phyloP scores from a whole-genome alignment of 768 basidiomycete genomes.

The Lepiota venenata region DNA sequence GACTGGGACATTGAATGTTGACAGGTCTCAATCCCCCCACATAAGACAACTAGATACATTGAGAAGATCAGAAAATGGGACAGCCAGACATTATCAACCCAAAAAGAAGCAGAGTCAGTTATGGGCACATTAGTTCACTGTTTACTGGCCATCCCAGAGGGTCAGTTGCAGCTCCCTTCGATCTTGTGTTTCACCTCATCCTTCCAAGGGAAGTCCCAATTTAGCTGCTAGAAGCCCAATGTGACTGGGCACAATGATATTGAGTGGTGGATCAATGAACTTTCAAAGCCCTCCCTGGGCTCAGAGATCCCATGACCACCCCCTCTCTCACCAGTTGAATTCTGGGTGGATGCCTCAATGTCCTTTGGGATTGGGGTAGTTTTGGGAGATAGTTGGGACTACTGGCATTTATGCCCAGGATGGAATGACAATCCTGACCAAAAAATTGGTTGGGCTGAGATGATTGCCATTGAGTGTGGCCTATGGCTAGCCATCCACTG shows the following conservation, averaged over 20 bases:
- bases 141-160: constrained; percentile 24
- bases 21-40: constrained; percentile 25
- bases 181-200: constrained; percentile 24
- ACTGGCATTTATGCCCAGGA: constrained; percentile 16
- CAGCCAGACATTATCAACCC: constrained; percentile 2
- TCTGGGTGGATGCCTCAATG: too few relatives aligned
- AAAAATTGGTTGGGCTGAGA: constrained; percentile 25
- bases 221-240: constrained; percentile 14
- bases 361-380: constrained; percentile 37
- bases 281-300: constrained; percentile 9
- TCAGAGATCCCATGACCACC: constrained; percentile 9
- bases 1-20: constrained; percentile 27
- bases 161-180: constrained; percentile 25
- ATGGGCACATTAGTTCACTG: constrained; percentile 35
- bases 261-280: constrained; percentile 26
- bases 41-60: constrained; percentile 28
- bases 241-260: constrained; percentile 21
- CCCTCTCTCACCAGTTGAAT: constrained; percentile 26
- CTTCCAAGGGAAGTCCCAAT: constrained; percentile 18
- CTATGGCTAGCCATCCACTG: background rate
- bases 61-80: constrained; percentile 20
- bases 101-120: constrained; percentile 21
- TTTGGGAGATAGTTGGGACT: constrained; percentile 23
- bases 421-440: constrained; percentile 16
- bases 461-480: constrained; percentile 24